Evolutionary conservation across 2,329 filamentous ascomycete genomes (phyloP), one percentile per base, ranked within the genome.

Genomic region (Ceratocystis colombiana): DNA sequence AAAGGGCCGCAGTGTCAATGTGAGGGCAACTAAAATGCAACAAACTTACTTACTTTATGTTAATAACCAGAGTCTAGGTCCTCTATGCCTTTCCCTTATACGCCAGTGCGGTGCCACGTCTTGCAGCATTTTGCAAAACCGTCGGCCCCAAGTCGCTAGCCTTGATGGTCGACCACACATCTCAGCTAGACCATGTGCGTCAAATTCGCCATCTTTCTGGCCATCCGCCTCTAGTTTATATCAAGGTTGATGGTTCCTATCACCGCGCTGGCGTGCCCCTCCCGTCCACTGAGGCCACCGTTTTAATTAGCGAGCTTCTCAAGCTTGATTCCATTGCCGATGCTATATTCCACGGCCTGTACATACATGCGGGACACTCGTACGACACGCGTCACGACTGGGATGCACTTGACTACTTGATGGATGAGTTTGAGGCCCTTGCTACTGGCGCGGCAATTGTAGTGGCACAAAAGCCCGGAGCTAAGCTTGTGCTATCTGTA

Each of bases 241-340:
- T 92, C 71, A 92, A 92, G 71, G 82, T 93, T 48, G 88, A 93
- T 72, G 85, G 88, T 63, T 88, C 88, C 10, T 84, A 84, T 70
- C 80, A 84, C 71, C 85, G 89, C 17, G 88, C 89, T 0, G 89
- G 89, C 22, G 79, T 90, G 0, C 71, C 77, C 0, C 80, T 83
- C 0, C 72, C 76, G 5, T 82, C 82, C 0, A 70, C 74, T 0
- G 74, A 74, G 1, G 80, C 83, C 68, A 71, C 73, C 1, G 71
- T 73, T 0, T 73, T 87, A 1, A 76, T 87, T 48, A 70, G 75
- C 41, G 71, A 72, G 15, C 74, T 80, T 0, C 74, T 85, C 1
- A 71, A 73, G 10, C 74, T 78, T 0, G 76, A 81, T n/a, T 72
- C 72, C 1, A 72, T 71, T 1, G 76, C 76, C 3, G 64, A 65